Evolutionary conservation across 163 green algal species (phyloP).

Genomic region (Scenedesmus sp.): DNA sequence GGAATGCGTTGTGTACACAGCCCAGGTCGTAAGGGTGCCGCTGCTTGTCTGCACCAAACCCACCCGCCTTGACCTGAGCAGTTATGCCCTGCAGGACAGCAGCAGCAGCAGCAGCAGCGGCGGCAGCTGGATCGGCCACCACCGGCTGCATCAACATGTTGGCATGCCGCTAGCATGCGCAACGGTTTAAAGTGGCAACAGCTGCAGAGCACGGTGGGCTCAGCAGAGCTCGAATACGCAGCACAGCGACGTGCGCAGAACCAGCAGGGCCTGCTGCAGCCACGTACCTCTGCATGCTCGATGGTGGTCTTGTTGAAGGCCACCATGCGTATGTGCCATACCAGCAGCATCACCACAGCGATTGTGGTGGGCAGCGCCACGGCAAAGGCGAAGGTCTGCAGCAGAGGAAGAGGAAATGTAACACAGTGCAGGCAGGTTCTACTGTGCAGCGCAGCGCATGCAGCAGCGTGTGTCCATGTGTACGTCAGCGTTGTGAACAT

Average conservation of each 20-base stretch:
- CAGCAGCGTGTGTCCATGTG: background rate
- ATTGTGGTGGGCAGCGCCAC: constrained; percentile 74
- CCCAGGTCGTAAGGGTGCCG: constrained; percentile 72
- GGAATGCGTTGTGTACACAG: constrained; percentile 53
- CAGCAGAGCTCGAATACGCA: background rate
- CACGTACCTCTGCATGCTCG: constrained; percentile 85
- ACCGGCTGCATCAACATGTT: background rate
- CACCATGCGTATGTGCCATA: constrained; percentile 82
- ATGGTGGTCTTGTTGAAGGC: constrained; percentile 89
- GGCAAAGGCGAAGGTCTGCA: constrained; percentile 69
- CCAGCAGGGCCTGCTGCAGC: background rate
- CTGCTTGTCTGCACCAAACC: constrained; percentile 1
- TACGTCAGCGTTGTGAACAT: background rate
- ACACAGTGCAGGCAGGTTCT: background rate
- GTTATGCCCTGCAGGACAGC: constrained; percentile 64
- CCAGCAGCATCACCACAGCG: constrained; percentile 79
- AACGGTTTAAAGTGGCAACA: background rate
- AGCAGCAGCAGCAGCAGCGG: background rate
- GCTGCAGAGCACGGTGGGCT: background rate
- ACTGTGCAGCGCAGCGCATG: background rate
- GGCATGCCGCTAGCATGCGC: background rate
- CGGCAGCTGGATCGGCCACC: background rate
- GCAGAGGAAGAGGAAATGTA: background rate
- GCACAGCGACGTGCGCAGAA: background rate
- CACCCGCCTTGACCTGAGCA: constrained; percentile 59